These are phyloP conservation scores for Plantago ovata DNA, from an alignment of 257 asterid genomes.

Conservation along the genomic window DNA sequence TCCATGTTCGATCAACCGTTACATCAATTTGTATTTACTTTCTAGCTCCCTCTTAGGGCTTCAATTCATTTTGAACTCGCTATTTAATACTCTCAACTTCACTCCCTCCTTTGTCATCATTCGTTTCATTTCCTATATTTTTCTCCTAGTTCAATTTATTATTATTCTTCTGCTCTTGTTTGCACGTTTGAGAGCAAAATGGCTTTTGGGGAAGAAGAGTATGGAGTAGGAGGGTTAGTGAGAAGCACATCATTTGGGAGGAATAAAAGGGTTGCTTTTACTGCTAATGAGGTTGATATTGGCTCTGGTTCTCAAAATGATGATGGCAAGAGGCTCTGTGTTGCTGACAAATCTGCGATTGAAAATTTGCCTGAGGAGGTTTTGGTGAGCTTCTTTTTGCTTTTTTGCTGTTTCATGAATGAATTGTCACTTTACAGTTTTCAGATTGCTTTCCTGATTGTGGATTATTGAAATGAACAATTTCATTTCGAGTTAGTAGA, in stretches of 20 bases:
- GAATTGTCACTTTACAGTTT: not conserved
- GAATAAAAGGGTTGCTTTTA: slow-evolving; percentile 40
- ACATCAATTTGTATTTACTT: slow-evolving; percentile 36
- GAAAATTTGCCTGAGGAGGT: slow-evolving; percentile 66
- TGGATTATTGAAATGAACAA: too few species aligned
- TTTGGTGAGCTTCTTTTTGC: slow-evolving; percentile 38
- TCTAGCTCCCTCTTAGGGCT: slow-evolving; percentile 27
- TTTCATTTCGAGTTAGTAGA: too few species aligned
- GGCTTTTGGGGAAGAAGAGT: slow-evolving; percentile 22
- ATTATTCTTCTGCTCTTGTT: too few species aligned
- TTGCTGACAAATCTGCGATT: slow-evolving; percentile 28
- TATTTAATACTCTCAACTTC: not conserved
- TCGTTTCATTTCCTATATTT: too few species aligned
- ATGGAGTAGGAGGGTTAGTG: slow-evolving; percentile 40
- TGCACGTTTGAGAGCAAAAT: slow-evolving; percentile 18
- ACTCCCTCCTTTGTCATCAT: too few species aligned
- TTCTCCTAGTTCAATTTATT: too few species aligned
- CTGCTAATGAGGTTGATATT: slow-evolving; percentile 9
- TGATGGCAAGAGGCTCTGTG: slow-evolving; percentile 35
- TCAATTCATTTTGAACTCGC: not conserved
- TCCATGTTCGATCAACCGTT: slow-evolving; percentile 42
- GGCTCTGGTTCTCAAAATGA: slow-evolving; percentile 9
- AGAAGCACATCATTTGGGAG: slow-evolving; percentile 58
- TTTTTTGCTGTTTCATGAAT: not conserved
- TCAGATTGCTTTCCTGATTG: not conserved